These are phyloP conservation scores for Rhodotorula sp. DNA, from an alignment of 1,284 basidiomycete genomes.

Conservation along the genomic window DNA sequence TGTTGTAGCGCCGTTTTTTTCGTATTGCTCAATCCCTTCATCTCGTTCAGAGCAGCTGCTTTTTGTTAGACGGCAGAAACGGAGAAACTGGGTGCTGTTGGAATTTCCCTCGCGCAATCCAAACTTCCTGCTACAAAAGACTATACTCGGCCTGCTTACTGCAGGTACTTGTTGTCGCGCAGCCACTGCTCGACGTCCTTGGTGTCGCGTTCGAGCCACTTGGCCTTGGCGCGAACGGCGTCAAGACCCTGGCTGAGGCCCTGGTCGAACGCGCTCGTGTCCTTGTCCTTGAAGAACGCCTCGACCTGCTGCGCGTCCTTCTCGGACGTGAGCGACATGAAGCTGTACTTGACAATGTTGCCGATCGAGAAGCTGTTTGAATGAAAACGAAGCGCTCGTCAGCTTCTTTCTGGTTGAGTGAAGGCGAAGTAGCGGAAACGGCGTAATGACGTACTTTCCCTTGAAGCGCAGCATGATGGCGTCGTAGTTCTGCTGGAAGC, in stretches of 20 bases:
- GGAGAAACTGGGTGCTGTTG: neutral
- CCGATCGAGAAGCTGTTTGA: conserved; percentile 52
- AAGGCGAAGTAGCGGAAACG: neutral
- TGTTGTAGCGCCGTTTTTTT: neutral
- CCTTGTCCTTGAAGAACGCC: conserved; percentile 55
- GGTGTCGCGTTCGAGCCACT: conserved; percentile 58
- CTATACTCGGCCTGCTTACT: neutral
- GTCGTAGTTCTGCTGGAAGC: conserved; percentile 18
- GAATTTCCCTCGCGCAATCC: no score
- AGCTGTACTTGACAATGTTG: conserved; percentile 17
- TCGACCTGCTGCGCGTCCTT: conserved; percentile 67
- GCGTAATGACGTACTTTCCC: conserved; percentile 24
- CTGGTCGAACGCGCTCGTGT: conserved; percentile 22
- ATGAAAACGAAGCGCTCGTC: neutral
- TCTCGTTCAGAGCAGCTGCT: neutral
- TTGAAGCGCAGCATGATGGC: conserved; percentile 20
- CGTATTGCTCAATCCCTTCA: neutral
- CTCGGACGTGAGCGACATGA: conserved; percentile 59
- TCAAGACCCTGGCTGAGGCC: conserved; percentile 52
- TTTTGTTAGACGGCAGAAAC: no score
- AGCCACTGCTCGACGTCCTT: conserved; percentile 64
- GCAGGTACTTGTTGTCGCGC: conserved; percentile 47
- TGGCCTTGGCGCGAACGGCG: conserved; percentile 54
- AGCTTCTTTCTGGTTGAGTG: no score
- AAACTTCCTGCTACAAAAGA: neutral